Evolutionary conservation across 352 stramenopile species (phyloP).

Genomic region (Phytophthora pseudosyringae): DNA sequence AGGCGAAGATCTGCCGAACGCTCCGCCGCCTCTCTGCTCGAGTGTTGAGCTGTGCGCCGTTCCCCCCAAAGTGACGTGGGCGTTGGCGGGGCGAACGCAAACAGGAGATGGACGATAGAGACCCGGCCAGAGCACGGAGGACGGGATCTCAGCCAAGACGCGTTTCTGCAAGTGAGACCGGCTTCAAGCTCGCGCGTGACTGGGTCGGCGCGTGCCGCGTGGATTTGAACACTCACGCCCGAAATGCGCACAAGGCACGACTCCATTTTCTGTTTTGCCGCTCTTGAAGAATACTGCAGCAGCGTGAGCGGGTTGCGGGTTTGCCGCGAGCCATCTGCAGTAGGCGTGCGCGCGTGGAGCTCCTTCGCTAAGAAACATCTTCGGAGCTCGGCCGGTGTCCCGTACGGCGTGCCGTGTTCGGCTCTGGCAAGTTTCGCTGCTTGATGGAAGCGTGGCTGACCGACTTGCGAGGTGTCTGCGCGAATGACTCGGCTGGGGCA

Average conservation of each 20-base stretch:
- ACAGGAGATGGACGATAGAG: conserved; percentile 33
- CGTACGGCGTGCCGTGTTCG: no score
- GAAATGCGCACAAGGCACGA: conserved; percentile 25
- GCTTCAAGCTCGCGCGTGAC: conserved; percentile 8
- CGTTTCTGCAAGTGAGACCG: conserved; percentile 28
- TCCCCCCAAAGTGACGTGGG: conserved; percentile 23
- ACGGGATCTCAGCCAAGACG: conserved; percentile 12
- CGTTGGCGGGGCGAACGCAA: conserved; percentile 15
- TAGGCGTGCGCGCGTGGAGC: no score
- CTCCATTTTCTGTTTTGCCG: conserved; percentile 28
- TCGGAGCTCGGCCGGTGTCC: no score
- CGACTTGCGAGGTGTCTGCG: conserved; percentile 16
- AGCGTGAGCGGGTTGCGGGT: conserved; percentile 12
- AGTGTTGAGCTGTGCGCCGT: conserved; percentile 20
- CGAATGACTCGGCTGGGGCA: conserved; percentile 15
- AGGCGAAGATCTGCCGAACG: conserved; percentile 2
- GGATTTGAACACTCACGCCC: conserved; percentile 18
- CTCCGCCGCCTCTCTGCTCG: conserved; percentile 17
- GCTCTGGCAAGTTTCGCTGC: conserved; percentile 2
- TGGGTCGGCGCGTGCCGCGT: conserved; percentile 16
- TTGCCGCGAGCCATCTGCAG: conserved; percentile 3
- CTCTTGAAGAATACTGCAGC: conserved; percentile 28
- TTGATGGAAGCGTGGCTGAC: not conserved
- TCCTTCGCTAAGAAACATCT: no score
- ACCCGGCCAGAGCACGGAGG: conserved; percentile 23